These are phyloP conservation scores for Calonectria henricotiae DNA, from an alignment of 2,329 filamentous ascomycete species.

Conservation along the genomic window DNA sequence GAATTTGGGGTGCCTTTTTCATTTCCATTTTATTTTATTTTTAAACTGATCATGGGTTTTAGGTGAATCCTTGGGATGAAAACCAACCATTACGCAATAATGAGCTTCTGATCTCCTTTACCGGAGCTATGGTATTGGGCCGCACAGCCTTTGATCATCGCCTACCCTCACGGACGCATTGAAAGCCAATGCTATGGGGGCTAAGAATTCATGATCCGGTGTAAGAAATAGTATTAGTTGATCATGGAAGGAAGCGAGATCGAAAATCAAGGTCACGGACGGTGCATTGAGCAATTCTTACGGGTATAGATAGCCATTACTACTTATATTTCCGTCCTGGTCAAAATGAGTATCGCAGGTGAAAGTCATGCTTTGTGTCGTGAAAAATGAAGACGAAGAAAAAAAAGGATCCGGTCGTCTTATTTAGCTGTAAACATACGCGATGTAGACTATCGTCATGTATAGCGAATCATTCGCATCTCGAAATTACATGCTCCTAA, in stretches of 20 bases:
- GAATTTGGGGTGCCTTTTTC: slow-evolving; percentile 10
- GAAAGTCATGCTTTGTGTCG: not conserved
- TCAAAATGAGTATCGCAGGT: not conserved
- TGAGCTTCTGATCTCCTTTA: not conserved
- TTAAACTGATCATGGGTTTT: not conserved
- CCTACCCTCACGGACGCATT: slow-evolving; percentile 10
- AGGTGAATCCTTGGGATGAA: not conserved
- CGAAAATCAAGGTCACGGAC: slow-evolving; percentile 5
- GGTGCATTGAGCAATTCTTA: not conserved
- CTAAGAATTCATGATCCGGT: not conserved
- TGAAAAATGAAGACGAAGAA: too few relatives aligned
- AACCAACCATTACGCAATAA: not conserved
- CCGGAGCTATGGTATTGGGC: not conserved
- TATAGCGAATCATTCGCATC: slow-evolving; percentile 1
- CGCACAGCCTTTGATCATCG: slow-evolving; percentile 16
- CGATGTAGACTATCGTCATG: not conserved
- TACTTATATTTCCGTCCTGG: not conserved
- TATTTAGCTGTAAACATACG: not conserved
- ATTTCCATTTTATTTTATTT: not conserved
- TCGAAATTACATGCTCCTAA: not conserved
- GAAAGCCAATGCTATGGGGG: not conserved
- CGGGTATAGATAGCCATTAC: not conserved
- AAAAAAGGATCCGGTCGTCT: not conserved
- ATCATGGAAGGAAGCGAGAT: slow-evolving; percentile 7
- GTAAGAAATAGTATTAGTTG: slow-evolving; percentile 5